These are phyloP conservation scores for Coprinopsis cinerea DNA, from an alignment of 768 basidiomycete species.

Conservation along the genomic window DNA sequence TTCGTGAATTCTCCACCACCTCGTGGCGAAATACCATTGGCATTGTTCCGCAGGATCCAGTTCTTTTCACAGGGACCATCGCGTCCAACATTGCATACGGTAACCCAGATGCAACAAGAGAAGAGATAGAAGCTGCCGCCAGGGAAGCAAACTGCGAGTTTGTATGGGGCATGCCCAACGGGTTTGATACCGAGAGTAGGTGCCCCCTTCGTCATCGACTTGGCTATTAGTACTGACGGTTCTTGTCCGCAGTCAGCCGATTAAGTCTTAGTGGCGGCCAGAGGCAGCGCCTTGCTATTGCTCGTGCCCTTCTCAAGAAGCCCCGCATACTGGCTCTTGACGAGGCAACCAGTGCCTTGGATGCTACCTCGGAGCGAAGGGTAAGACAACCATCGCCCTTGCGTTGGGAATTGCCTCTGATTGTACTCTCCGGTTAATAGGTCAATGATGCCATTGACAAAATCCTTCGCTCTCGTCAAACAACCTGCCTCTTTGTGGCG, in stretches of 20 bases:
- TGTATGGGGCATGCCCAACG: conserved; percentile 89
- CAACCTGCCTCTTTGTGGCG: conserved; percentile 86
- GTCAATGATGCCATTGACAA: conserved; percentile 90
- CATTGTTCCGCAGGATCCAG: conserved; percentile 93
- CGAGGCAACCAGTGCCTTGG: conserved; percentile 85
- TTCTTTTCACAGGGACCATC: conserved; percentile 88
- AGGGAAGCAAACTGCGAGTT: conserved; percentile 94
- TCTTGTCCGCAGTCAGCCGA: conserved; percentile 46
- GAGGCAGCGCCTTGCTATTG: conserved; percentile 75
- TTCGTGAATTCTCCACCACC: conserved; percentile 75
- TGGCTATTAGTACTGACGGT: background rate
- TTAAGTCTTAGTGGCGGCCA: conserved; percentile 75
- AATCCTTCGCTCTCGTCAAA: conserved; percentile 71
- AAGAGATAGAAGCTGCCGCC: conserved; percentile 84
- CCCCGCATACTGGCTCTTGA: conserved; percentile 86
- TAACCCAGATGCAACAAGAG: conserved; percentile 62
- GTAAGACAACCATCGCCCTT: conserved; percentile 30
- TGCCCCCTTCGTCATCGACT: background rate
- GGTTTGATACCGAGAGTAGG: conserved; percentile 90
- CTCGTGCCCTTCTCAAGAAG: conserved; percentile 82
- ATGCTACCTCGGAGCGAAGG: conserved; percentile 82
- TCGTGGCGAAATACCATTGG: conserved; percentile 89
- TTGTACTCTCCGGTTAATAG: conserved; percentile 23
- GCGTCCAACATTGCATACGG: conserved; percentile 95
- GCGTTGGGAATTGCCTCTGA: background rate